A percentile compares a stretch with the other conserved stretches of the same genome.
Evolutionary conservation across 2,329 filamentous ascomycete genomes (phyloP).

Genomic region (Fusarium beomiforme): DNA sequence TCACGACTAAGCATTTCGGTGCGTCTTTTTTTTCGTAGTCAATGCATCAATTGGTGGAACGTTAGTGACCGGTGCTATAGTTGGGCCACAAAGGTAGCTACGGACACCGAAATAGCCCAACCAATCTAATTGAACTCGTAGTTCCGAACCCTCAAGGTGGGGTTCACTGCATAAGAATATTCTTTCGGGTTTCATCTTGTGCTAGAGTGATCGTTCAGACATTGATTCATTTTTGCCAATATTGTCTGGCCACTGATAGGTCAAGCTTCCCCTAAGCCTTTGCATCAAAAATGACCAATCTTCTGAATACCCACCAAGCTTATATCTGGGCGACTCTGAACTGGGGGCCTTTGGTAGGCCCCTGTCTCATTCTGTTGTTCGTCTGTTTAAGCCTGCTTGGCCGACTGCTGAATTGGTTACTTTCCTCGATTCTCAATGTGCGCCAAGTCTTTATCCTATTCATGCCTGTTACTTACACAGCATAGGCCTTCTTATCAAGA

Average conservation of each 20-base stretch:
- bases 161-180: not conserved
- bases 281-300: not conserved
- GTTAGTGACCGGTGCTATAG: not conserved
- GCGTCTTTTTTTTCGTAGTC: no score
- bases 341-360: not conserved
- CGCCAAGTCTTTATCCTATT: fast-evolving
- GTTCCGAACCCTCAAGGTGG: not conserved
- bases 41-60: no score
- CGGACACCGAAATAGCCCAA: not conserved
- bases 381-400: not conserved
- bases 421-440: not conserved
- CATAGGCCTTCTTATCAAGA: not conserved
- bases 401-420: not conserved
- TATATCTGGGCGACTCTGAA: not conserved
- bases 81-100: not conserved
- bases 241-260: not conserved
- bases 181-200: no score
- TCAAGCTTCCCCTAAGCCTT: not conserved
- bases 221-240: not conserved
- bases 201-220: not conserved
- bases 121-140: not conserved
- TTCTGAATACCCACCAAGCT: no score
- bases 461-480: not conserved
- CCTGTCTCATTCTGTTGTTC: not conserved
- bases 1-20: not conserved